Evolutionary conservation across 768 basidiomycete species (phyloP), one percentile per base, ranked within the genome.

Genomic region (Inosperma sp.): DNA sequence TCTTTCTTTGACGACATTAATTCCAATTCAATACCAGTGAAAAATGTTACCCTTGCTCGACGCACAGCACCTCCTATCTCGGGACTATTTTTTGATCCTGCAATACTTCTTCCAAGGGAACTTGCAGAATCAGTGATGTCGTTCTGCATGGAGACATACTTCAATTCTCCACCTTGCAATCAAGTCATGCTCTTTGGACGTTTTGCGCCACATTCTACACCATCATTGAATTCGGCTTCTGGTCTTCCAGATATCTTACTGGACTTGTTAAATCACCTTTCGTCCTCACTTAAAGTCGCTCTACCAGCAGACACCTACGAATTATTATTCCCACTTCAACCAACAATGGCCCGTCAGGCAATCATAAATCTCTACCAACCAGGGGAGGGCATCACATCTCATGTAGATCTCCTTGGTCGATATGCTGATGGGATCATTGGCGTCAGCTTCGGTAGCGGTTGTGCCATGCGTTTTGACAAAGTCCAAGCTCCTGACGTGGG

Each of bases 401-500:
- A 97, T 58, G 78, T 98, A 35, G 94, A 98, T 62, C 74, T 98
- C 19, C 77, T 90, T 3, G 70, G 75, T 22, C 81, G 94, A 12
- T 98, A 87, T 61, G 91, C 80, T 6, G 90, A 95, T 62, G 93
- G 90, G 1, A 94, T 98, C 46, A 73, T 97, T 19, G 91, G 91
- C 7, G 79, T 95, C 46, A 93, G 88, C 57, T 72, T 98, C 22
- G 79, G 82, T 9, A 84, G 85, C 22, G 84, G 86, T 10, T 88
- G 84, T 43, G 85, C 81, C 12, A 94, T 95, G 91, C 75, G 75
- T 21, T 92, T 94, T 58, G 70, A 75, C n/a, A 62, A 61, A 51
- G 63, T 52, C 26, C 43, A 52, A 27, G 22, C 48, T n/a, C 21
- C 17, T 17, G 42, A 47, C 16, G 49, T 44, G 10, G 10, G 48